Evolutionary conservation across 75 land plant species (phyloP).

Genomic region (Cunninghamia lanceolata): DNA sequence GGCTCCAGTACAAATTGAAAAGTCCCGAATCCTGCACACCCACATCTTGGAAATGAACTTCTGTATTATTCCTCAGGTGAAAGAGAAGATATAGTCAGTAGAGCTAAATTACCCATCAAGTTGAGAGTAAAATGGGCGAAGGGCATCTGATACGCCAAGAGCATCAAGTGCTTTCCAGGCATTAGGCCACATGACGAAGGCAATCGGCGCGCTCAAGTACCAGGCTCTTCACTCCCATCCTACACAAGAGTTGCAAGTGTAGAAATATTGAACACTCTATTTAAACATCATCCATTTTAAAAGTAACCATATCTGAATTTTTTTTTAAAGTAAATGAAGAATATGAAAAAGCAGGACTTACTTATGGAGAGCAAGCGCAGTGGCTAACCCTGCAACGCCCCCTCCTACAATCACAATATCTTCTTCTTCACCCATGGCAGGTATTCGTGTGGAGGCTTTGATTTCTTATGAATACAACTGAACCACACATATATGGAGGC

Average conservation of each 20-base stretch:
- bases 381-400: too few species aligned
- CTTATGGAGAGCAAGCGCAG: too few species aligned
- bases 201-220: slow-evolving; percentile 27
- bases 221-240: slow-evolving; percentile 26
- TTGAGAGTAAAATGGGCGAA: slow-evolving; percentile 15
- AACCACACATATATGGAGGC: too few species aligned
- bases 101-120: slow-evolving; percentile 16
- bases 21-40: neutral
- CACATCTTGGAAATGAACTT: neutral
- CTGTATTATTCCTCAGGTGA: neutral
- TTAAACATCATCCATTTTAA: too few species aligned
- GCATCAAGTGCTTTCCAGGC: slow-evolving; percentile 37
- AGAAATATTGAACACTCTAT: too few species aligned
- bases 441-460: too few species aligned
- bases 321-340: too few species aligned
- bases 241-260: neutral
- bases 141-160: slow-evolving; percentile 22
- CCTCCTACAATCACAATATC: too few species aligned
- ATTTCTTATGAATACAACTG: too few species aligned
- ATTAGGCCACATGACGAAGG: slow-evolving; percentile 25
- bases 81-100: neutral
- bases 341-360: too few species aligned
- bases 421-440: too few species aligned
- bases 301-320: too few species aligned
- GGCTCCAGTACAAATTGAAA: neutral